These are phyloP conservation scores for Amniculicola lignicola DNA, from an alignment of 495 filamentous ascomycete genomes.

Conservation along the genomic window DNA sequence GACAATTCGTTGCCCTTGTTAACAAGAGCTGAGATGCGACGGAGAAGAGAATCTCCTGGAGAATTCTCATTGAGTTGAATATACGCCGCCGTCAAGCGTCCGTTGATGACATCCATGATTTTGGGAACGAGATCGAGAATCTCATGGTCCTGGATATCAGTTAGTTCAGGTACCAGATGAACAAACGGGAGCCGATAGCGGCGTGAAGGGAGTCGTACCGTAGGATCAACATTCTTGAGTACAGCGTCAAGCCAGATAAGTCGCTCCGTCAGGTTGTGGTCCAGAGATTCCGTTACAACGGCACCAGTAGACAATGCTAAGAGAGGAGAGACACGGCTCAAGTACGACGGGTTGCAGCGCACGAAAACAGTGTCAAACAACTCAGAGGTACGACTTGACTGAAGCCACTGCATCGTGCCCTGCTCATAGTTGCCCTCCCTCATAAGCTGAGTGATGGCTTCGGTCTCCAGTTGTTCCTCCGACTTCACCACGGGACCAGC, in stretches of 20 bases:
- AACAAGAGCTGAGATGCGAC: conserved; percentile 57
- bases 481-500: conserved; percentile 41
- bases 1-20: conserved; percentile 56
- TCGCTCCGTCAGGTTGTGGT: conserved; percentile 62
- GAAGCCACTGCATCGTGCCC: conserved; percentile 67
- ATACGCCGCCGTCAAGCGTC: conserved; percentile 68
- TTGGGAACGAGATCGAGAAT: conserved; percentile 67
- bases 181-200: too few relatives aligned
- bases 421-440: conserved; percentile 63
- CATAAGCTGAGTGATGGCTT: conserved; percentile 64
- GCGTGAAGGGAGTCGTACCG: too few relatives aligned
- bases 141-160: conserved; percentile 65
- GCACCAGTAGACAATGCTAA: conserved; percentile 80
- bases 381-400: conserved; percentile 67
- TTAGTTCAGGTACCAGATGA: neutral
- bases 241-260: conserved; percentile 76
- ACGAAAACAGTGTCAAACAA: conserved; percentile 80
- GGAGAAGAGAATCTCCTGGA: conserved; percentile 61
- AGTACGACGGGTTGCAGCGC: conserved; percentile 66
- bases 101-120: conserved; percentile 69
- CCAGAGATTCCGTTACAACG: conserved; percentile 69
- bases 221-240: conserved; percentile 55
- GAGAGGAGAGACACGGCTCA: conserved; percentile 68
- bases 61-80: conserved; percentile 60
- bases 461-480: conserved; percentile 63